phyloP scores from a whole-genome alignment of 345 rosid genomes.

The Rhizophora apiculata region DNA sequence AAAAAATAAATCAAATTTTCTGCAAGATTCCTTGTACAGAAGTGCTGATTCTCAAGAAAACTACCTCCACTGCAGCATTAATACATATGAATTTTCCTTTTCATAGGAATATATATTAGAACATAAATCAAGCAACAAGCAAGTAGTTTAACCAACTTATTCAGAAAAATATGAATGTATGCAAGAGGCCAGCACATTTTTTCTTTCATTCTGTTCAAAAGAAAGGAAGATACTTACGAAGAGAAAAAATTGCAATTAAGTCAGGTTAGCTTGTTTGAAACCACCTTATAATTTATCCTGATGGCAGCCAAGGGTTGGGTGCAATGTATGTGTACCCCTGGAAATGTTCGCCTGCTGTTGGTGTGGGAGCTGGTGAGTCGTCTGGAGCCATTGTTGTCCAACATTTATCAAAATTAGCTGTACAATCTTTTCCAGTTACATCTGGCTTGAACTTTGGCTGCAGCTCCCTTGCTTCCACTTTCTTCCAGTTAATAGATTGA shows the following conservation, averaged over 20 bases:
- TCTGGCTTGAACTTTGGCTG: conserved; percentile 65
- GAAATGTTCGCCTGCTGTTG: conserved; percentile 64
- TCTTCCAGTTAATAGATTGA: conserved; percentile 64
- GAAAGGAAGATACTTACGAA: background rate
- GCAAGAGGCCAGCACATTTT: background rate
- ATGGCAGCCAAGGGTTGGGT: conserved; percentile 71
- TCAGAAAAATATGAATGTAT: background rate
- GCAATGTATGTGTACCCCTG: conserved; percentile 63
- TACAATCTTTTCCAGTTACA: conserved; percentile 66
- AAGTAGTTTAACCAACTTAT: background rate
- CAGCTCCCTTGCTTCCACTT: conserved; percentile 54
- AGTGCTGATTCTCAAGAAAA: too few species aligned
- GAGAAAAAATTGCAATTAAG: conserved; percentile 12
- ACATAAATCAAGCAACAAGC: background rate
- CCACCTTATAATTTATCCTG: conserved; percentile 24
- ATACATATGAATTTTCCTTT: too few species aligned
- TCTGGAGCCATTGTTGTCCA: conserved; percentile 72
- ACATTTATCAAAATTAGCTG: conserved; percentile 62
- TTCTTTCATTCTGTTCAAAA: background rate
- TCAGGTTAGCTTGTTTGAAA: conserved; percentile 1
- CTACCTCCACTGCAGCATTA: too few species aligned
- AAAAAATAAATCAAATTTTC: background rate
- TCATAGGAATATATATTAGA: too few species aligned
- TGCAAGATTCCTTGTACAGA: too few species aligned
- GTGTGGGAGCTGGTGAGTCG: conserved; percentile 72